phyloP scores from a whole-genome alignment of 108 stramenopile species.

The Craspedostauros australis region DNA sequence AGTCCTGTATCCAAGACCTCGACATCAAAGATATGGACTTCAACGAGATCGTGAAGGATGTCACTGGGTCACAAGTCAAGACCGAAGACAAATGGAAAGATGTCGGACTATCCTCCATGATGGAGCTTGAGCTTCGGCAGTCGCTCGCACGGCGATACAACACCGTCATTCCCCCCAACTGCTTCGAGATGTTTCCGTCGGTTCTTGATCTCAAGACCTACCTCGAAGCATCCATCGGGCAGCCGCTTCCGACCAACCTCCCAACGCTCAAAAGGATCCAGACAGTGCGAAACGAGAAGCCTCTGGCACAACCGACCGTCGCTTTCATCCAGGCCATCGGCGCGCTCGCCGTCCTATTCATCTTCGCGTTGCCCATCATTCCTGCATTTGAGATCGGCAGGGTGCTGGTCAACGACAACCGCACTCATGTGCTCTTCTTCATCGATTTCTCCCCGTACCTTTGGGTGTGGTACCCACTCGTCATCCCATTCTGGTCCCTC shows the following conservation, averaged over 20 bases:
- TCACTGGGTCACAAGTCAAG: background rate
- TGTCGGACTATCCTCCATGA: conserved; percentile 5
- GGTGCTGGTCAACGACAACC: background rate
- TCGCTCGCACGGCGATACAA: background rate
- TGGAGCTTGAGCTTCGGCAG: background rate
- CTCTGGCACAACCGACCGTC: background rate
- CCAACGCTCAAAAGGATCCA: background rate
- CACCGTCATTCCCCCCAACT: background rate
- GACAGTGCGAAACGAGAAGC: background rate
- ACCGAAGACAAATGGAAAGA: background rate
- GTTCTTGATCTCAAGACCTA: background rate
- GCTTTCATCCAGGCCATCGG: background rate
- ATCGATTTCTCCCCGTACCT: background rate
- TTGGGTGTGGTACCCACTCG: background rate
- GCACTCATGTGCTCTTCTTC: background rate
- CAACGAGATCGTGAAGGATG: background rate
- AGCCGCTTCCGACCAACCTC: background rate
- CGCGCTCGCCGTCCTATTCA: background rate
- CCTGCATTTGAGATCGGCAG: conserved; percentile 2
- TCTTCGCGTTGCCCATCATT: background rate
- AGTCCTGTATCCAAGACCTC: no score
- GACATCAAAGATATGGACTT: background rate
- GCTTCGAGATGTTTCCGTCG: background rate
- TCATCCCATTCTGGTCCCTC: background rate
- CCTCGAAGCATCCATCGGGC: background rate